These are phyloP conservation scores for Athelia sp. DNA, from an alignment of 1,284 basidiomycete genomes.

Conservation along the genomic window DNA sequence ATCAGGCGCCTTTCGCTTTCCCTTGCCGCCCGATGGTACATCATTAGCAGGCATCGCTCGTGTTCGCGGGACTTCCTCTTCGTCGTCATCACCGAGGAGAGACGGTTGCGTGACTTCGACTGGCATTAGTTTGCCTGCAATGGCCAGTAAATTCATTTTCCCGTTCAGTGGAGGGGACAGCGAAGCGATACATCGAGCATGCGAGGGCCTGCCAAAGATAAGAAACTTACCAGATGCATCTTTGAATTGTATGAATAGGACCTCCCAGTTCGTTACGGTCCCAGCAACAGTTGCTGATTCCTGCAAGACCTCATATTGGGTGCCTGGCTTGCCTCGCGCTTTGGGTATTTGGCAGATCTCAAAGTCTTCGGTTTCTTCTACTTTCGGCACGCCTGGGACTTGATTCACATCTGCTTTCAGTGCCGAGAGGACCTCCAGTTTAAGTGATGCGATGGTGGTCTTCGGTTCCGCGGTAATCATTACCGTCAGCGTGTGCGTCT, in stretches of 20 bases:
- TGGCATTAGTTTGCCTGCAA: conserved; percentile 35
- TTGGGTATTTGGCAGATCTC: conserved; percentile 53
- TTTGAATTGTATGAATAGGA: conserved; percentile 60
- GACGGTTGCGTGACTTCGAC: conserved; percentile 38
- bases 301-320: conserved; percentile 47
- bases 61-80: conserved; percentile 28
- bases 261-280: conserved; percentile 56
- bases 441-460: conserved; percentile 51
- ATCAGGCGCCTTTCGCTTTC: conserved; percentile 41
- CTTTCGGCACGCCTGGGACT: conserved; percentile 39
- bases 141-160: conserved; percentile 9
- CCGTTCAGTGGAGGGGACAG: not conserved
- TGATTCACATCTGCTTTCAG: conserved; percentile 41
- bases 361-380: conserved; percentile 48
- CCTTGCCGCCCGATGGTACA: conserved; percentile 27
- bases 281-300: conserved; percentile 43
- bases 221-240: conserved; percentile 47
- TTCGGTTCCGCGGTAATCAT: conserved; percentile 51
- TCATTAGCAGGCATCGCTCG: conserved; percentile 10
- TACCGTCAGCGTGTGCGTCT: conserved; percentile 66
- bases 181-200: conserved; percentile 8
- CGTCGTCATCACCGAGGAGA: conserved; percentile 39
- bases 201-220: not conserved
- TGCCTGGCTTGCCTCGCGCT: conserved; percentile 42
- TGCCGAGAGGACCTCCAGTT: conserved; percentile 58